A percentile compares a stretch with the other conserved stretches of the same genome.
phyloP scores from a whole-genome alignment of 202 grass and related monocot genomes.

The Zizania palustris region DNA sequence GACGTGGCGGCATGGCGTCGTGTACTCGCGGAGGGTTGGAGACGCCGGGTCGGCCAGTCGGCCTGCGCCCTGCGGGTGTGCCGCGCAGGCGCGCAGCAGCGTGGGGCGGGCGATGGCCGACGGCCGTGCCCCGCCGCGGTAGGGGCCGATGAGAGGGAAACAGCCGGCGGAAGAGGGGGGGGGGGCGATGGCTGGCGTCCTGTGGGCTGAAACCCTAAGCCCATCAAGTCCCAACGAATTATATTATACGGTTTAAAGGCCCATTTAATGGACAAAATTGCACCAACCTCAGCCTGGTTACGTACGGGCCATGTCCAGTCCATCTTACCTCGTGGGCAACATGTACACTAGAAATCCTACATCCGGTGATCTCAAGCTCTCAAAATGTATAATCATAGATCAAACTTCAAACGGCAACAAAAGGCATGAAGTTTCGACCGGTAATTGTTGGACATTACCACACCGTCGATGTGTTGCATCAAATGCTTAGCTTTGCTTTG shows the following conservation, averaged over 20 bases:
- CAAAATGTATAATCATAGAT: not conserved
- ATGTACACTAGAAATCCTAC: not conserved
- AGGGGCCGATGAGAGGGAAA: too few species aligned
- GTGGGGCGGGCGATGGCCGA: too few species aligned
- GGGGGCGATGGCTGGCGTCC: too few species aligned
- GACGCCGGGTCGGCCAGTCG: too few species aligned
- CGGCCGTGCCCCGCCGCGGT: too few species aligned
- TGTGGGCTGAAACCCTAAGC: not conserved
- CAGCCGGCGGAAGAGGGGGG: too few species aligned
- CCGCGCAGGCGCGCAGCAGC: too few species aligned
- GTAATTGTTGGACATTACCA: slow-evolving; percentile 28
- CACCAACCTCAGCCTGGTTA: not conserved
- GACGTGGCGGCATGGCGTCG: too few species aligned
- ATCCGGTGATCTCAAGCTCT: not conserved
- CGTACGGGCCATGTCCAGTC: not conserved
- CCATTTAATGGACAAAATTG: not conserved
- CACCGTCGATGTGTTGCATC: not conserved
- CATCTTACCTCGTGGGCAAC: not conserved
- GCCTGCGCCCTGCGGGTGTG: too few species aligned
- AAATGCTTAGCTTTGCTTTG: slow-evolving; percentile 13
- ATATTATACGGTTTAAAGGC: rapidly evolving
- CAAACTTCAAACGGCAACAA: not conserved
- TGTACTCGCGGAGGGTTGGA: too few species aligned
- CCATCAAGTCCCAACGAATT: not conserved
- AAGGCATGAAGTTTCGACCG: not conserved